Conservation (phyloP, 306 rosid species). For the Crataegus laevigata region DNA sequence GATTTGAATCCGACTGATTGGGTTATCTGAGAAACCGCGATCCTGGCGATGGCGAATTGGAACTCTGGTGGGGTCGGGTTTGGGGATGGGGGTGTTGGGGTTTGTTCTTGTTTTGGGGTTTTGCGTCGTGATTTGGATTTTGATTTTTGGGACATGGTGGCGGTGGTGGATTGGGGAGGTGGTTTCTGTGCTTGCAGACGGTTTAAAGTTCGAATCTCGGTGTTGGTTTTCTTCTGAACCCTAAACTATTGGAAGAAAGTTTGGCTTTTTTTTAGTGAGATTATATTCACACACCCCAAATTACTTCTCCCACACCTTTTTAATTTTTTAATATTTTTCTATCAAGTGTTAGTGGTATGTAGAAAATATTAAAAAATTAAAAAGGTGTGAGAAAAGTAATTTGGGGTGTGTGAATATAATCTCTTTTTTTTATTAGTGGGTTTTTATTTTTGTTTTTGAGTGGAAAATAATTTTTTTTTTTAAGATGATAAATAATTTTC, state of each 20-base stretch:
- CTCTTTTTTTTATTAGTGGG: neutral
- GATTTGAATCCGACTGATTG: slow-evolving; percentile 45
- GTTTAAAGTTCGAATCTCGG: neutral
- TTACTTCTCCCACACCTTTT: too few species aligned
- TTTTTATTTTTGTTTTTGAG: neutral
- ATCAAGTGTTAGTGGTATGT: too few species aligned
- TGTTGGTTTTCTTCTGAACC: neutral
- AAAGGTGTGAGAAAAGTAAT: too few species aligned
- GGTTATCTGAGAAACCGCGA: slow-evolving; percentile 65
- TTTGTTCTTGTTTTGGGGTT: neutral
- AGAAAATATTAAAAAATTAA: too few species aligned
- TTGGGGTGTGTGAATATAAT: too few species aligned
- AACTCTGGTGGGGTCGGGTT: slow-evolving; percentile 39
- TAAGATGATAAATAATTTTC: too few species aligned
- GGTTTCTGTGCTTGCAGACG: neutral
- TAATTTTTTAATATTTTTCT: too few species aligned
- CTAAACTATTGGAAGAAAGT: neutral
- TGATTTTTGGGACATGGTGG: slow-evolving; percentile 9
- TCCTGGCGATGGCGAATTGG: slow-evolving; percentile 39
- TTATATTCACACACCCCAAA: too few species aligned
- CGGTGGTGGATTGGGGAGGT: neutral
- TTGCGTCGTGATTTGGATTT: slow-evolving; percentile 1
- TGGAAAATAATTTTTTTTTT: neutral
- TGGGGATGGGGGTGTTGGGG: neutral
- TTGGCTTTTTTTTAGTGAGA: neutral